These are phyloP conservation scores for Ogataea methanolica DNA, from an alignment of 805 yeast genomes.

Conservation along the genomic window DNA sequence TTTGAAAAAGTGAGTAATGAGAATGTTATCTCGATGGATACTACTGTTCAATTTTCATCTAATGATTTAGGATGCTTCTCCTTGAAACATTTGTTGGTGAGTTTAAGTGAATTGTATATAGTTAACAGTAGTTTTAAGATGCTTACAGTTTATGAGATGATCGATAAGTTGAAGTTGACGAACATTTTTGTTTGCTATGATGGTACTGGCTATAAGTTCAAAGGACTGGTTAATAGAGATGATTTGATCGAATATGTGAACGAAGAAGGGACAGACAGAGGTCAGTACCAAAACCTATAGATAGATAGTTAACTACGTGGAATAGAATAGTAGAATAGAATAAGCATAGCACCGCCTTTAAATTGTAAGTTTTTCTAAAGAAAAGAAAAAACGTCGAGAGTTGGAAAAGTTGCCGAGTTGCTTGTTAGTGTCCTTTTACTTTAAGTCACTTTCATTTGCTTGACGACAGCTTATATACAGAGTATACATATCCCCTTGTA, in stretches of 20 bases:
- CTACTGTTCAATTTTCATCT: constrained; percentile 12
- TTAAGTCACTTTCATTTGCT: background rate
- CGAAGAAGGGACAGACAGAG: background rate
- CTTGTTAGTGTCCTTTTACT: background rate
- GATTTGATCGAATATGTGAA: constrained; percentile 25
- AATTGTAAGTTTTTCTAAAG: background rate
- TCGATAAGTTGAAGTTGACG: constrained; percentile 34
- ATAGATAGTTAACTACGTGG: background rate
- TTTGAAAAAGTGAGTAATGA: constrained; percentile 7
- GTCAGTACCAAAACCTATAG: background rate
- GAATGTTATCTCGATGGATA: constrained; percentile 11
- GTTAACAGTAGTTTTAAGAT: constrained; percentile 30
- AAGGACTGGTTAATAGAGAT: constrained; percentile 34
- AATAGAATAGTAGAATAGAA: background rate
- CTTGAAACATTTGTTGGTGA: constrained; percentile 12
- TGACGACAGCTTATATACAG: background rate
- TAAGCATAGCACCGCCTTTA: background rate
- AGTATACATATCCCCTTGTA: background rate
- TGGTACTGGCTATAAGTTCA: constrained; percentile 22
- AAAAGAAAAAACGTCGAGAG: background rate
- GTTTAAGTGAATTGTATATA: constrained; percentile 17
- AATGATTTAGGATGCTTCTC: constrained; percentile 12
- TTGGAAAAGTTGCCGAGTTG: background rate
- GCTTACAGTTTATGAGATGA: constrained; percentile 32
- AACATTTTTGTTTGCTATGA: constrained; percentile 28